Percentiles rank a stretch among this genome's conserved stretches.
phyloP scores from a whole-genome alignment of 495 filamentous ascomycete genomes.

The Aspergillus asperescens region DNA sequence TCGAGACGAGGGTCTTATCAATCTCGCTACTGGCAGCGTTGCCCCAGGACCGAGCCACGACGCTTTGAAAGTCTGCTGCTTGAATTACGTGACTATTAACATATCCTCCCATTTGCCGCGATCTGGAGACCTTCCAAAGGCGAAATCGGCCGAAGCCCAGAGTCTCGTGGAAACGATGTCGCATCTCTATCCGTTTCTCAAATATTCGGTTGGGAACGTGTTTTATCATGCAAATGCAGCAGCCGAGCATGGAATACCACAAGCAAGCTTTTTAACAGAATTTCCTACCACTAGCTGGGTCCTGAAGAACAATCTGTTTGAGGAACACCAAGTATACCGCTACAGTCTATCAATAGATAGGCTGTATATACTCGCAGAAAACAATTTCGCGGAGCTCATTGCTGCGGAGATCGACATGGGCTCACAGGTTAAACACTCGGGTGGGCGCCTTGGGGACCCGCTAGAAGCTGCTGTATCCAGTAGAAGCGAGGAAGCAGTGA shows the following conservation, averaged over 20 bases:
- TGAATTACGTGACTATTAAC: conserved; percentile 19
- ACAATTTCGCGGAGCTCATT: not conserved
- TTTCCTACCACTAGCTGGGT: conserved; percentile 37
- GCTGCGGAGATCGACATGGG: too few species aligned
- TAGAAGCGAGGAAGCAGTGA: too few species aligned
- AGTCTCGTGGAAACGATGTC: not conserved
- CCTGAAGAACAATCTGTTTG: conserved; percentile 31
- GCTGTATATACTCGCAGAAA: conserved; percentile 45
- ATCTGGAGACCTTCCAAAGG: too few species aligned
- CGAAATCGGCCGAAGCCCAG: too few species aligned
- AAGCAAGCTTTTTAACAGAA: conserved; percentile 34
- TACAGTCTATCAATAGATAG: conserved; percentile 32
- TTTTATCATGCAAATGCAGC: conserved; percentile 43
- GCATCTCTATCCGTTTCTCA: conserved; percentile 31
- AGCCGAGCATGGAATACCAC: conserved; percentile 20
- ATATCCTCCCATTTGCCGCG: not conserved
- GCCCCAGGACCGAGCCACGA: conserved; percentile 25
- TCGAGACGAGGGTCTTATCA: conserved; percentile 30
- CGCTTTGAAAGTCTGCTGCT: conserved; percentile 31
- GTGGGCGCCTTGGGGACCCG: too few species aligned
- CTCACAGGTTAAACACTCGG: too few species aligned
- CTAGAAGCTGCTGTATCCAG: too few species aligned
- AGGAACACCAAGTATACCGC: conserved; percentile 26
- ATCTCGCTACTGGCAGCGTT: conserved; percentile 16
- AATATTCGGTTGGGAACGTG: conserved; percentile 41